Conservation (phyloP, 106 monocot species). For the Dendrobium chrysotoxum region DNA sequence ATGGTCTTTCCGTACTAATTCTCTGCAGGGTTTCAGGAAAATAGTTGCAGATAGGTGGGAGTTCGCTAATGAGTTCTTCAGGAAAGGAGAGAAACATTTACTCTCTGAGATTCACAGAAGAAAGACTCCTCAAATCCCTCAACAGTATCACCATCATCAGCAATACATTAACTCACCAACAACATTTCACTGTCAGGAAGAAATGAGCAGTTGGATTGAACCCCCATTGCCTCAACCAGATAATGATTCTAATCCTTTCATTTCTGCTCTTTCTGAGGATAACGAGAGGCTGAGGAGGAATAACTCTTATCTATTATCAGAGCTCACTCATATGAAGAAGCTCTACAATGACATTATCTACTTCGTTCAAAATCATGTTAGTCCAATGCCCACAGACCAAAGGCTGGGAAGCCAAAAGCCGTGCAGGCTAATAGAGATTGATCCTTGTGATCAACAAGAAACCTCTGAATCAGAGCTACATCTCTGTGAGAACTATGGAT, state of each 20-base stretch:
- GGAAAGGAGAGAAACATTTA: slow-evolving; percentile 50
- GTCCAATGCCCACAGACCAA: slow-evolving; percentile 2
- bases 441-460: neutral
- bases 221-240: slow-evolving; percentile 4
- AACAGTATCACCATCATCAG: slow-evolving; percentile 1
- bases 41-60: slow-evolving; percentile 54
- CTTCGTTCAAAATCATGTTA: slow-evolving; percentile 65
- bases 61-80: slow-evolving; percentile 52
- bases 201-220: slow-evolving; percentile 14
- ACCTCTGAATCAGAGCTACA: neutral
- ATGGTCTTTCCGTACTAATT: neutral
- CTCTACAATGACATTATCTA: slow-evolving; percentile 71
- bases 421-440: slow-evolving; percentile 1
- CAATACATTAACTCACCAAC: slow-evolving; percentile 7
- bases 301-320: slow-evolving; percentile 54
- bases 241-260: slow-evolving; percentile 14
- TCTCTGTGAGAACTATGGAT: neutral
- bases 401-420: neutral
- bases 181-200: slow-evolving; percentile 4
- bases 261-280: slow-evolving; percentile 45
- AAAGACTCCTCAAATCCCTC: slow-evolving; percentile 23
- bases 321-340: slow-evolving; percentile 70
- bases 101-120: slow-evolving; percentile 54
- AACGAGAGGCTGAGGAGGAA: slow-evolving; percentile 61
- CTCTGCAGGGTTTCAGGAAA: slow-evolving; percentile 46